Evolutionary conservation across 495 filamentous ascomycete species (phyloP), one percentile per base, ranked within the genome.

Genomic region (Penicillium cinerascens): DNA sequence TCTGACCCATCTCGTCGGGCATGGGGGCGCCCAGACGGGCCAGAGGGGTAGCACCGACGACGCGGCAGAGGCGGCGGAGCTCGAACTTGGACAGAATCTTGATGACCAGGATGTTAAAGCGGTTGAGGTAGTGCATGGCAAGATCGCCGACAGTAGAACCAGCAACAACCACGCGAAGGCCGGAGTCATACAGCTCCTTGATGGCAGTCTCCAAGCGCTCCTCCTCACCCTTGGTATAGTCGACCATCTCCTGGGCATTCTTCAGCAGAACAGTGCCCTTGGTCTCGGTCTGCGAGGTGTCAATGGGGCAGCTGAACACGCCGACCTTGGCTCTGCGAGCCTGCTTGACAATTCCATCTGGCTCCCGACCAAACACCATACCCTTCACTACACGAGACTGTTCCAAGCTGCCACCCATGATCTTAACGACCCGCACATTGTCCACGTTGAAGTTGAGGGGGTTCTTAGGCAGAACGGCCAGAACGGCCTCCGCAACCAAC

Each of bases 261-360:
- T 97, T 89, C 55, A 99, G 67, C 35, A 99, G 77, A n/a, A 99
- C 95, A 15, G 95, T 99, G n/a, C 95, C 95, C 78, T 99, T 99
- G 60, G 95, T 99, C 74, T 99, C 95, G 23, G 95, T 99, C 79
- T 96, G 91, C 61, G 82, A 87, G 73, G 82, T 92, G 67, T 99
- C 95, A 70, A 99, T 89, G 37, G 95, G 85, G 77, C 95, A 99
- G 61, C 88, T 91, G 81, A 88, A 99, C 36, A 97, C 92, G 47
- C 86, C 95, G 51, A 99, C 95, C 79, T 95, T 97, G 60, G 95
- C 93, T 73, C 89, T 92, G 56, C 75, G 79, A 47, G 87, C 91
- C 74, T 89, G 91, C 82, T 95, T 97, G 64, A 96, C 73, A 18
- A 80, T 82, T 59, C 90, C 92, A 65, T 97, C 85, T 13, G 95